Base-by-base conservation (phyloP, 306 rosid genomes). In the Amphicarpaea edgeworthii region DNA sequence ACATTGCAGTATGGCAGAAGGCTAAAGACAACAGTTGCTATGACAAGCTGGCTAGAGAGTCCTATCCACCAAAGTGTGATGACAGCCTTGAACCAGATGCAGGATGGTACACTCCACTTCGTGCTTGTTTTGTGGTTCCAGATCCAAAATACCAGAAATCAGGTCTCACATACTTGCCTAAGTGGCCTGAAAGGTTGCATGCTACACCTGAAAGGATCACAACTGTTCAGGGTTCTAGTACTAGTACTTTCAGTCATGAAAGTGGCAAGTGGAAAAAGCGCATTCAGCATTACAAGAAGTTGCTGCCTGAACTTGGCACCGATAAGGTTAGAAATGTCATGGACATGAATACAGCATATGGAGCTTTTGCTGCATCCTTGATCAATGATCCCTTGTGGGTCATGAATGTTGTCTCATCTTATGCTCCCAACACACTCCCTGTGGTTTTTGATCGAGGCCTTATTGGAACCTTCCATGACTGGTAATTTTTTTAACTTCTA, bases 401-500 rank as follows among this genome's bases (percentile, higher is more conserved):
- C 74, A 96, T 96, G 99, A 96, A 96, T 82, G 99, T 93, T 41
- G 99, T 92, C 63, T 96, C 99, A 12, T 86, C 99, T 63, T 90
- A 96, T 55, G 87, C 87, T 77, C 68, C 83, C 12, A 90, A 96
- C 72, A 86, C 98, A n/a, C 93, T 96, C 16, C 76, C 99, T 12
- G 93, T 93, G 34, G 85, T 96, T 71, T 93, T 54, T 77, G 99
- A 96, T 68, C 90, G 99, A 1, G 99, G 99, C 70, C 99, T 96
- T 47, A 85, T 96, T 11, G 99, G 99, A 76, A 90, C 91, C 77
- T 90, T 82, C 85, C 93, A 92, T 75, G 99, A 92, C 83, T 96
- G 99, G 99, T 96, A 88, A 83, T 24, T 58, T 60, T 58, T 60
- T 15, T 14, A 73, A 32, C 12, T 17, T 42, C 10, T 78, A 26